Evolutionary conservation across 2,329 filamentous ascomycete species (phyloP).

Genomic region (Ophiostoma ulmi): DNA sequence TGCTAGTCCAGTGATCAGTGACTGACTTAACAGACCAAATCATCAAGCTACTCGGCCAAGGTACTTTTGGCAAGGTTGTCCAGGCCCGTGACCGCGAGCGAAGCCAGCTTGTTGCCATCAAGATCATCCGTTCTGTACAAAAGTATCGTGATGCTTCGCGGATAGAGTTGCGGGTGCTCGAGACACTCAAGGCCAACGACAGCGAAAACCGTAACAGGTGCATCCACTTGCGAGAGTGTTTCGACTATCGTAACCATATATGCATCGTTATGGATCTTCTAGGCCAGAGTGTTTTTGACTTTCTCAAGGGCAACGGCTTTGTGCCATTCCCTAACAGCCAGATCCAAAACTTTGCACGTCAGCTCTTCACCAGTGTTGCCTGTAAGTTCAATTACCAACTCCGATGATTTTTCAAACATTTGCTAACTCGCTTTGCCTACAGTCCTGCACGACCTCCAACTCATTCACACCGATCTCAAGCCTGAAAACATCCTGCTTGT

Average conservation of each 20-base stretch:
- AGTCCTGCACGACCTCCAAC: slow-evolving; percentile 94
- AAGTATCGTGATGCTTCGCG: slow-evolving; percentile 95
- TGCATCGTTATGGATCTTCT: slow-evolving; percentile 75
- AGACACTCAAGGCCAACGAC: slow-evolving; percentile 88
- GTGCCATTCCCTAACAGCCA: slow-evolving; percentile 97
- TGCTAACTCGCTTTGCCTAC: neutral
- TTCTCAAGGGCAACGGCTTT: slow-evolving; percentile 90
- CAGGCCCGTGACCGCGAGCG: slow-evolving; percentile 77
- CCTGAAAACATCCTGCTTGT: slow-evolving; percentile 66
- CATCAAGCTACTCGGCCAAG: slow-evolving; percentile 83
- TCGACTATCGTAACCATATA: slow-evolving; percentile 95
- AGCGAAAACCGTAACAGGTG: slow-evolving; percentile 88
- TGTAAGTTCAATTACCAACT: slow-evolving; percentile 58
- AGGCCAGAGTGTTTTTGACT: slow-evolving; percentile 96
- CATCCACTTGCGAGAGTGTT: slow-evolving; percentile 93
- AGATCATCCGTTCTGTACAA: slow-evolving; percentile 96
- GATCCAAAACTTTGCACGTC: slow-evolving; percentile 93
- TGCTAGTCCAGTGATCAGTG: neutral
- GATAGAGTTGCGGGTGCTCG: slow-evolving; percentile 88
- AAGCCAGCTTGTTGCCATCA: slow-evolving; percentile 80
- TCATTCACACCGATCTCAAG: slow-evolving; percentile 84
- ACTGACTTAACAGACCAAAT: slow-evolving; percentile 64
- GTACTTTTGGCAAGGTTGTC: slow-evolving; percentile 97
- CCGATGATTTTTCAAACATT: neutral
- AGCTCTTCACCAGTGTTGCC: slow-evolving; percentile 95